Base-by-base conservation (phyloP, 169 alveolate species). In the Cryptosporidium sp. region DNA sequence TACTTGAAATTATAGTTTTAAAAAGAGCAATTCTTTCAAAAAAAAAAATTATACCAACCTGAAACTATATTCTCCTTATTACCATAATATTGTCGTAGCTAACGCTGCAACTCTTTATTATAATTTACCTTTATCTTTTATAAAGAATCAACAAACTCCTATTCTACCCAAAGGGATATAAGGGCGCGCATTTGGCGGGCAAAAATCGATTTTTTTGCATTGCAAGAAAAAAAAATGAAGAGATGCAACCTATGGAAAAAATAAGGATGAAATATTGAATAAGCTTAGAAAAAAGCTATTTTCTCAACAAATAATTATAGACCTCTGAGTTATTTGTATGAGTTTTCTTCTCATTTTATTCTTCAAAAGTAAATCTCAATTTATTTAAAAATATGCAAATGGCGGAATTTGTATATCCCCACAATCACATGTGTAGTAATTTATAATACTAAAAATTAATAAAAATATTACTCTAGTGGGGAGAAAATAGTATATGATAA, bases 371-470 rank as follows among this genome's bases (percentile, higher is more conserved):
- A n/a, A 56, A 26, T 23, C 23, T n/a, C 67, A 48, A 21, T 7
- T 56, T 56, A 56, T 3, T 23, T 56, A 16, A 23, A 21, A 56
- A 23, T 56, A 56, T 26, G 29, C 29, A 56, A 56, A 26, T 65
- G 72, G 72, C 72, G 72, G 72, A 65, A 65, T 65, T 65, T 65
- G 53, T 65, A 37, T 65, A 65, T 65, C 72, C 72, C 72, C 72
- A 65, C 72, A 65, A 65, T 37, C n/a, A 65, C 72, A 65, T 65
- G 72, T 65, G 72, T 23, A 56, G 67, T 56, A 56, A 56, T 56
- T 16, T 16, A 56, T n/a, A 56, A 56, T 56, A 56, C 67, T 9
- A 56, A 60, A 31, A 60, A 60, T 26, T 60, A 60, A 26, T n/a
- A 65, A n/a, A 37, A 65, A 65, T 42, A 33, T 26, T 31, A 65